Evolutionary conservation across 2,329 filamentous ascomycete species (phyloP), one percentile per base, ranked within the genome.

Genomic region (Colletotrichum lini): DNA sequence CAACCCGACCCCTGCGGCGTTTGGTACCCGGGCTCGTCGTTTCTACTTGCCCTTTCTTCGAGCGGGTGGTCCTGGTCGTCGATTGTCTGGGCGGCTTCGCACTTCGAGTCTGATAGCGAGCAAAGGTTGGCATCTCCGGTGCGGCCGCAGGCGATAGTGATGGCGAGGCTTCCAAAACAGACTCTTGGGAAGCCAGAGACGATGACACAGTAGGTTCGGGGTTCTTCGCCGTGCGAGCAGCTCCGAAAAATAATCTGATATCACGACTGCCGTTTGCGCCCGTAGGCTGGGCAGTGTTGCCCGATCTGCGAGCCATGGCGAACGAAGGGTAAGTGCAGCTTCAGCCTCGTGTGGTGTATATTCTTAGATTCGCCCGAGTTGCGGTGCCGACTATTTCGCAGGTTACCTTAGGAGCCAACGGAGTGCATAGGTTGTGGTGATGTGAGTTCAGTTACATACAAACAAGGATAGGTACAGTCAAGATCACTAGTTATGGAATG

Each of bases 171-270:
- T 45, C 40, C 2, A n/a, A 26, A 18, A 10, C 12, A 23, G 53
- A 35, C 30, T 54, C 42, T 35, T 44, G 45, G 8, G 45, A 40
- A 26, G 45, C 45, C 40, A 47, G 57, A 2, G 58, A 68, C 7
- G 65, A 68, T 10, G 23, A 56, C 35, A 63, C 38, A 26, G 26
- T n/a, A 35, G 53, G 18, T 15, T 38, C 26, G 18, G 45, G n/a
- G 16, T 40, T 59, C 30, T 53, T 69, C 10, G 53, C 54, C 42
- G 69, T 26, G 21, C 35, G 21, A 16, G 38, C n/a, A 23, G 52
- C 45, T 13, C 38, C 58, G 45, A 72, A 72, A 40, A 72, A 69
- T 18, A 38, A 54, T n/a, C 69, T 72, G 35, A 72, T 72, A 64
- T 72, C 69, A 40, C 58, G 52, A 47, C 56, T 68, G 30, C 40